A percentile compares a stretch with the other conserved stretches of the same genome.
These are phyloP conservation scores for Colletotrichum camelliae DNA, from an alignment of 2,329 filamentous ascomycete genomes.

Conservation along the genomic window DNA sequence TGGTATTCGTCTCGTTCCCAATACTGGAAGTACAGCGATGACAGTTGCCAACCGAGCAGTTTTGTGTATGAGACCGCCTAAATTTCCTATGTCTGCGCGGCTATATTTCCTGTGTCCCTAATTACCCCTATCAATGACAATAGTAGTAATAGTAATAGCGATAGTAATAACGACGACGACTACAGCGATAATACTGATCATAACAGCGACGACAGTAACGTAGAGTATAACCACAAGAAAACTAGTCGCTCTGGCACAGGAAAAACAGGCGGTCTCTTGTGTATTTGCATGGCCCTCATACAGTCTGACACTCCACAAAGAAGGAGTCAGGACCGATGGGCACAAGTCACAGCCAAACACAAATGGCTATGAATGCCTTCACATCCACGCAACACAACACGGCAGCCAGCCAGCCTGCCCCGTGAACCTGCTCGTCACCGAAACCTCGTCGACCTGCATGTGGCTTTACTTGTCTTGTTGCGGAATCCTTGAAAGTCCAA, in stretches of 20 bases:
- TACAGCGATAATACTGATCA: too few relatives aligned
- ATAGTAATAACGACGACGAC: too few relatives aligned
- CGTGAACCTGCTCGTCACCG: not conserved
- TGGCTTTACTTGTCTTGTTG: not conserved
- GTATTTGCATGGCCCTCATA: not conserved
- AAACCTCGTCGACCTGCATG: not conserved
- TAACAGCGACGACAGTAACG: too few relatives aligned
- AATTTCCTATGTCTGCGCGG: too few relatives aligned
- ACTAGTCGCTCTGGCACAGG: too few relatives aligned
- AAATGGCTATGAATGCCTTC: not conserved
- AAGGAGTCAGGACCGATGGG: not conserved
- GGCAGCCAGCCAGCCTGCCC: not conserved
- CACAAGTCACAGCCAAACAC: not conserved
- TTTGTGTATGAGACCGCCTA: too few relatives aligned
- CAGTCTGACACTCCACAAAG: not conserved
- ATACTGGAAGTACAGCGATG: not conserved
- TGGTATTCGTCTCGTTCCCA: not conserved
- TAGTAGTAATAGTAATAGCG: too few relatives aligned
- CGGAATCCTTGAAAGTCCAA: not conserved
- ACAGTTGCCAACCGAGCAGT: not conserved
- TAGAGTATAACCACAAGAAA: too few relatives aligned
- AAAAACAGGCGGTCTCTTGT: not conserved
- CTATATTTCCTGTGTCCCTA: too few relatives aligned
- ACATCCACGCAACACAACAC: not conserved
- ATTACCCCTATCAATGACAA: too few relatives aligned